Conservation (phyloP, 768 basidiomycete species). For the Omphalotus guepiniiformis region DNA sequence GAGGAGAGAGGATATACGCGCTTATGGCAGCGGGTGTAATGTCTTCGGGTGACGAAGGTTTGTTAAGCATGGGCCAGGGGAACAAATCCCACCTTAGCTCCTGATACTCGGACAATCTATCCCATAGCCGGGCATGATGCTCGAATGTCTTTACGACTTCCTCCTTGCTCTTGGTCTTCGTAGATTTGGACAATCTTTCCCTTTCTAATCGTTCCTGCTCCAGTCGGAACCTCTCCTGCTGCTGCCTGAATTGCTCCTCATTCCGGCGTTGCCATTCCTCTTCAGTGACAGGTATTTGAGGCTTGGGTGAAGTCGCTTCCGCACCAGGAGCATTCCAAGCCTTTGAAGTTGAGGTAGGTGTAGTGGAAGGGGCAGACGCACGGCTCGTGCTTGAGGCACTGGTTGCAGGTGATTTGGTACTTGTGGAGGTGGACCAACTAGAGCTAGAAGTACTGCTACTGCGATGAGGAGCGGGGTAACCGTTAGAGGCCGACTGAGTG, state of each 20-base stretch:
- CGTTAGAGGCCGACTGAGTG: constrained; percentile 19
- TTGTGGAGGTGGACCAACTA: constrained; percentile 18
- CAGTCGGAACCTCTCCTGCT: constrained; percentile 64
- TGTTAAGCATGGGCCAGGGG: constrained; percentile 70
- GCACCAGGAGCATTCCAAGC: constrained; percentile 23
- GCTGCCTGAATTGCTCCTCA: constrained; percentile 56
- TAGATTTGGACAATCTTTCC: constrained; percentile 32
- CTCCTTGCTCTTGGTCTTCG: constrained; percentile 49
- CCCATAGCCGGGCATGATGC: constrained; percentile 61
- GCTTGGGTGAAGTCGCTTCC: constrained; percentile 22
- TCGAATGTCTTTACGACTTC: constrained; percentile 54
- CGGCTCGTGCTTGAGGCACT: constrained; percentile 21
- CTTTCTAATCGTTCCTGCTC: constrained; percentile 60
- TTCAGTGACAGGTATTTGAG: constrained; percentile 24
- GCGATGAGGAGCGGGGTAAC: constrained; percentile 15
- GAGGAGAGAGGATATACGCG: constrained; percentile 57
- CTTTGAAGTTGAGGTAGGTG: constrained; percentile 23
- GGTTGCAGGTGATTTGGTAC: constrained; percentile 23
- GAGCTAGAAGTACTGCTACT: constrained; percentile 21
- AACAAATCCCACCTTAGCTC: constrained; percentile 61
- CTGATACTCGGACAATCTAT: constrained; percentile 34
- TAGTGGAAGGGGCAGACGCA: constrained; percentile 21
- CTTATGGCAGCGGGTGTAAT: constrained; percentile 52
- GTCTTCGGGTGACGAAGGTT: constrained; percentile 54
- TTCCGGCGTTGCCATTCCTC: constrained; percentile 62